Evolutionary conservation across 192 early-diverging fungal species (phyloP).

Genomic region (Dissophora ornata): DNA sequence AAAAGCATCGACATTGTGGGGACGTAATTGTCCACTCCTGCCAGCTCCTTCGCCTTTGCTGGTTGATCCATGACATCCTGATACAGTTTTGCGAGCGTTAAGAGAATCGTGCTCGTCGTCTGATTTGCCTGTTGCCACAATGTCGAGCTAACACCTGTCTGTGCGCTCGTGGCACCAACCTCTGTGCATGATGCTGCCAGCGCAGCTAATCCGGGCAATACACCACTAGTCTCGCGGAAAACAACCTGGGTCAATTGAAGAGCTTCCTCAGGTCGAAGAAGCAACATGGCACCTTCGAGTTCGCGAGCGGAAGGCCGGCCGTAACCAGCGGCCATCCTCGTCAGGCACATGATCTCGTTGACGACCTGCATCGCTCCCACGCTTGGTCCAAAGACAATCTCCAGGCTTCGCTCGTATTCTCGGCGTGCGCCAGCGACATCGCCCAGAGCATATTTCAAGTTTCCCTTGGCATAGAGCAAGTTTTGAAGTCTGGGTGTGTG

Average conservation of each 20-base stretch:
- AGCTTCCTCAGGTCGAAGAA: conserved; percentile 74
- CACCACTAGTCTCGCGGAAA: conserved; percentile 71
- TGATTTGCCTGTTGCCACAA: conserved; percentile 66
- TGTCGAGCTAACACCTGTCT: conserved; percentile 47
- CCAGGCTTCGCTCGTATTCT: conserved; percentile 88
- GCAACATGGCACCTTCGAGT: conserved; percentile 53
- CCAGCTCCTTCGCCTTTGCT: conserved; percentile 49
- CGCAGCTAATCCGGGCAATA: conserved; percentile 72
- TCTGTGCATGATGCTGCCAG: conserved; percentile 30
- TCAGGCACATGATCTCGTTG: conserved; percentile 43
- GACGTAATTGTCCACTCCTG: conserved; percentile 57
- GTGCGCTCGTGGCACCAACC: conserved; percentile 5
- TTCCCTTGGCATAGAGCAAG: conserved; percentile 89
- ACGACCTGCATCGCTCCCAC: conserved; percentile 48
- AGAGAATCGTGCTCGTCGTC: conserved; percentile 77
- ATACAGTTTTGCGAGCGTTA: conserved; percentile 89
- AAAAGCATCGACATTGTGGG: conserved; percentile 74
- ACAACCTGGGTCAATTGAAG: conserved; percentile 64
- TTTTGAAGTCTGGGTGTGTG: conserved; percentile 81
- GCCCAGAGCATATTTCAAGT: conserved; percentile 81
- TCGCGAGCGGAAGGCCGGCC: conserved; percentile 23
- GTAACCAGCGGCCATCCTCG: conserved; percentile 43
- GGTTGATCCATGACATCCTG: conserved; percentile 77
- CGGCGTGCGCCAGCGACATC: conserved; percentile 75
- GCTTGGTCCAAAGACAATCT: conserved; percentile 69